Percentiles rank a stretch among this genome's conserved stretches.
Evolutionary conservation across 345 rosid species (phyloP).

Genomic region (Streptanthus diversifolius): DNA sequence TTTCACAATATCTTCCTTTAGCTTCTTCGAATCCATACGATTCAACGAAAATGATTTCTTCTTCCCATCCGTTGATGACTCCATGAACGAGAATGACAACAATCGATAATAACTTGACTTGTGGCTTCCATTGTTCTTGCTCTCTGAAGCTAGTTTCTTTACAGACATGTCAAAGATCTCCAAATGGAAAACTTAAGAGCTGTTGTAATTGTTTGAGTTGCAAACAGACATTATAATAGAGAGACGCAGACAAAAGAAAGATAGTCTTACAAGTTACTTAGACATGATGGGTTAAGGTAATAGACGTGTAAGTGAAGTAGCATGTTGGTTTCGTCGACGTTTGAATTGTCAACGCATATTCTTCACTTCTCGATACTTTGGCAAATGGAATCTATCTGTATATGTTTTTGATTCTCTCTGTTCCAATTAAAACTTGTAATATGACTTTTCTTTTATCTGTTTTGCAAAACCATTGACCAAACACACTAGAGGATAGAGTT

Average conservation of each 20-base stretch:
- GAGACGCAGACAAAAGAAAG: slow-evolving; percentile 25
- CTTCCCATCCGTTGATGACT: slow-evolving; percentile 39
- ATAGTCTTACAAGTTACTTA: slow-evolving; percentile 25
- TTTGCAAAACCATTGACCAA: not conserved
- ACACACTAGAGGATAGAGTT: slow-evolving; percentile 20
- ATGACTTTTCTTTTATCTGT: not conserved
- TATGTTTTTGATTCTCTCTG: not conserved
- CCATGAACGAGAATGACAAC: slow-evolving; percentile 50
- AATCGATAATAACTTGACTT: slow-evolving; percentile 32
- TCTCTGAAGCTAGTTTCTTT: slow-evolving; percentile 23
- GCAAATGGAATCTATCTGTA: slow-evolving; percentile 11
- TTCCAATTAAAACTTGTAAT: not conserved
- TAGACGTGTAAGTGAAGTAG: slow-evolving; percentile 23
- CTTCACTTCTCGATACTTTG: slow-evolving; percentile 7
- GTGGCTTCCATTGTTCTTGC: slow-evolving; percentile 18
- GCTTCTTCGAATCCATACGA: slow-evolving; percentile 55
- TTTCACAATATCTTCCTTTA: slow-evolving; percentile 64
- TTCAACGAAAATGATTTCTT: slow-evolving; percentile 41
- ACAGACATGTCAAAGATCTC: slow-evolving; percentile 31
- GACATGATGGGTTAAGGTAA: not conserved
- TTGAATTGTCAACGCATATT: slow-evolving; percentile 30
- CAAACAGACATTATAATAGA: slow-evolving; percentile 9
- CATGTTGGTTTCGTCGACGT: slow-evolving; percentile 1
- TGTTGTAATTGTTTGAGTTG: not conserved
- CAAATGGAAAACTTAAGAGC: not conserved